Conservation (phyloP, 2,329 filamentous ascomycete genomes). For the Epichloe elymi region DNA sequence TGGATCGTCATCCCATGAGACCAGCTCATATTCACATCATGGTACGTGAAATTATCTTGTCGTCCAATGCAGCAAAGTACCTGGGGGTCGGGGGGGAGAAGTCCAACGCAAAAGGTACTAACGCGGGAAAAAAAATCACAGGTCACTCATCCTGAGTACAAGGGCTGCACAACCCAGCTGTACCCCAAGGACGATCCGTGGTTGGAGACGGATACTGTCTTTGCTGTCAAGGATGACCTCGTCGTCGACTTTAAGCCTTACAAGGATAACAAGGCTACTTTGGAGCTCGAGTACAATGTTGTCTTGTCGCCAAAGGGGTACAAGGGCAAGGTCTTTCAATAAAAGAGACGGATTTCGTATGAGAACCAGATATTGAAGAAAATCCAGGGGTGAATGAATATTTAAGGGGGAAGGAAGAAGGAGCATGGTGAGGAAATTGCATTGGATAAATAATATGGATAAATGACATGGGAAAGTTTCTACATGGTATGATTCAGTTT, state of each 20-base stretch:
- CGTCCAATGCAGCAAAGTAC: too few species aligned
- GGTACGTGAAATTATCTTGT: constrained; percentile 16
- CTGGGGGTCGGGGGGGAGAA: too few species aligned
- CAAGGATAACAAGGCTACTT: constrained; percentile 22
- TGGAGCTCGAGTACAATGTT: constrained; percentile 30
- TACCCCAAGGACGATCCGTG: constrained; percentile 59
- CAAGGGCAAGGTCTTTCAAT: constrained; percentile 22
- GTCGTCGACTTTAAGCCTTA: constrained; percentile 36
- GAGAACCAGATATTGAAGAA: too few species aligned
- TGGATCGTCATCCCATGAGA: constrained; percentile 36
- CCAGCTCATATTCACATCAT: constrained; percentile 39
- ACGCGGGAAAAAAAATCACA: constrained; percentile 6
- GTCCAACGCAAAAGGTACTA: too few species aligned
- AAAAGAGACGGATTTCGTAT: too few species aligned
- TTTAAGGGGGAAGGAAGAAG: not conserved
- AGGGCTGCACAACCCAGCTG: constrained; percentile 61
- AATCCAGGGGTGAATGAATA: too few species aligned
- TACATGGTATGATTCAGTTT: too few species aligned
- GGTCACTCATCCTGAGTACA: constrained; percentile 50
- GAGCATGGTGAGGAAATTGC: too few species aligned
- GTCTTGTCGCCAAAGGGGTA: constrained; percentile 31
- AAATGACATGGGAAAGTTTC: not conserved
- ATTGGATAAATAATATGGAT: not conserved
- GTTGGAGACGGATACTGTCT: constrained; percentile 35
- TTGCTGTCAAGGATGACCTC: constrained; percentile 40